Evolutionary conservation across 2,329 filamentous ascomycete genomes (phyloP).

Genomic region (Fusarium poae): DNA sequence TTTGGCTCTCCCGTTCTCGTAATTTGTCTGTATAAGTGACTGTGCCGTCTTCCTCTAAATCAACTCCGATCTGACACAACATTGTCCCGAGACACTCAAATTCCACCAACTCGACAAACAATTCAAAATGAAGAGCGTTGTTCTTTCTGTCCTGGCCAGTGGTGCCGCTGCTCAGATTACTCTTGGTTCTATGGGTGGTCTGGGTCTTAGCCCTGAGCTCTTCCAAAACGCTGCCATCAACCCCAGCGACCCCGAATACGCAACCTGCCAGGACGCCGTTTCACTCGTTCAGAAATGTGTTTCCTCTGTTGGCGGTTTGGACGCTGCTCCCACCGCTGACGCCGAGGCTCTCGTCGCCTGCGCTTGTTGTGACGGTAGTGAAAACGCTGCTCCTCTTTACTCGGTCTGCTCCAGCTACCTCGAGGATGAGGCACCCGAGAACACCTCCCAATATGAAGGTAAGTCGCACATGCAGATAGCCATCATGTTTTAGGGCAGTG

Average conservation of each 20-base stretch:
- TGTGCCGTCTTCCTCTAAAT: conserved; percentile 15
- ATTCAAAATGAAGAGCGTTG: conserved; percentile 44
- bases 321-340: conserved; percentile 44
- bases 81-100: conserved; percentile 15
- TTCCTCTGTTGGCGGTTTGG: conserved; percentile 41
- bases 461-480: neutral
- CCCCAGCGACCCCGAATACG: conserved; percentile 44
- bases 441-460: conserved; percentile 47
- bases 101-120: conserved; percentile 2
- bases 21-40: conserved; percentile 21
- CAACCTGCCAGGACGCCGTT: conserved; percentile 43
- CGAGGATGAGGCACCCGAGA: conserved; percentile 38
- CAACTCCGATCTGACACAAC: neutral
- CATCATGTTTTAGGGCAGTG: too few relatives aligned
- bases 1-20: conserved; percentile 16
- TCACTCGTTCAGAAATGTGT: conserved; percentile 44
- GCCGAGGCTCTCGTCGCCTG: conserved; percentile 44
- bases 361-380: conserved; percentile 48
- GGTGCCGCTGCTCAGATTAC: conserved; percentile 48
- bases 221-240: conserved; percentile 47
- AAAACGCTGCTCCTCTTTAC: conserved; percentile 46
- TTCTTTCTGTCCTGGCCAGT: conserved; percentile 44
- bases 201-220: conserved; percentile 35
- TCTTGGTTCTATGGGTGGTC: conserved; percentile 32
- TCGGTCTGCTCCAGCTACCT: conserved; percentile 51